Evolutionary conservation across 768 basidiomycete genomes (phyloP).

Genomic region (Solioccasus polychromus): DNA sequence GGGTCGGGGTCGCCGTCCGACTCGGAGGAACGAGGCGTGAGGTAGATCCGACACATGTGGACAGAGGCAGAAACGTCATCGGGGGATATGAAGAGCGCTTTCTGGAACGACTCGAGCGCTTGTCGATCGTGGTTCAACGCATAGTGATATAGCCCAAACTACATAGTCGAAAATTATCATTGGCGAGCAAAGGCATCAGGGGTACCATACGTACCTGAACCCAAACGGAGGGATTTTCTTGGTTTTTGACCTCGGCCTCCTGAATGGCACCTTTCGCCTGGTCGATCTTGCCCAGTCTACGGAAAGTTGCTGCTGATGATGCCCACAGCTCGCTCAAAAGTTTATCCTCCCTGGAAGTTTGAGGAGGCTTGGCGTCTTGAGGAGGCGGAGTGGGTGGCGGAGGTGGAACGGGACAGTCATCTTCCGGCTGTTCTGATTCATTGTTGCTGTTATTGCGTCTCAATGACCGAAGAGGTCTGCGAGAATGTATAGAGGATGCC

Average conservation of each 20-base stretch:
- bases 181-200: too few relatives aligned
- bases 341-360: slow-evolving; percentile 54
- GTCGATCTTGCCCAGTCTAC: slow-evolving; percentile 84
- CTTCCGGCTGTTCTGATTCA: slow-evolving; percentile 30
- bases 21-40: slow-evolving; percentile 36
- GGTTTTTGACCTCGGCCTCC: slow-evolving; percentile 89
- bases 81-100: slow-evolving; percentile 84
- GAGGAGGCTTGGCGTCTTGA: slow-evolving; percentile 31
- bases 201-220: slow-evolving; percentile 65
- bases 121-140: slow-evolving; percentile 54
- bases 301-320: slow-evolving; percentile 91
- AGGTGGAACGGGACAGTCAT: slow-evolving; percentile 37
- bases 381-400: slow-evolving; percentile 35
- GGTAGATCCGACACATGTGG: slow-evolving; percentile 74
- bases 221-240: slow-evolving; percentile 88
- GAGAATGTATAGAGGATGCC: slow-evolving; percentile 83
- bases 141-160: slow-evolving; percentile 76
- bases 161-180: slow-evolving; percentile 6
- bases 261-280: slow-evolving; percentile 89
- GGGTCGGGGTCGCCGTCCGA: slow-evolving; percentile 22
- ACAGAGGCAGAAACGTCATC: slow-evolving; percentile 77
- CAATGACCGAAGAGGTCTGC: slow-evolving; percentile 54
- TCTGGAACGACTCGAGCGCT: slow-evolving; percentile 77
- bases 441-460: slow-evolving; percentile 34
- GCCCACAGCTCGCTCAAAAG: slow-evolving; percentile 88